Evolutionary conservation across 1,284 basidiomycete genomes (phyloP).

Genomic region (Sanghuangporus weigelae): DNA sequence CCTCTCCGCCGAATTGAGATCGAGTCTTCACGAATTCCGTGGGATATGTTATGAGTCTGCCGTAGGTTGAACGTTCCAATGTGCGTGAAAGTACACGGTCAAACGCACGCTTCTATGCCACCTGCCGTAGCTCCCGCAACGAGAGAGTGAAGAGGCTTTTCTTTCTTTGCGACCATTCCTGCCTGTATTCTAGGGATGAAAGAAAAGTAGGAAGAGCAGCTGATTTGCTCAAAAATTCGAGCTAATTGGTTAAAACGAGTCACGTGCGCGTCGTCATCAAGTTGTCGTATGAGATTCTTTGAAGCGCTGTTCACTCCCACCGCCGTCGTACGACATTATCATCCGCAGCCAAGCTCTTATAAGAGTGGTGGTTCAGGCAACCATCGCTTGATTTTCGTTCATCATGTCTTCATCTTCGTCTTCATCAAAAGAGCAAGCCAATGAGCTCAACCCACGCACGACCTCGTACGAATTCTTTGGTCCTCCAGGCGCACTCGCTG

Average conservation of each 20-base stretch:
- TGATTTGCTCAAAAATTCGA: not conserved
- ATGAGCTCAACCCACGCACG: constrained; percentile 58
- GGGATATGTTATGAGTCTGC: constrained; percentile 80
- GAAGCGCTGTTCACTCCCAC: not conserved
- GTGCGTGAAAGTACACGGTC: not conserved
- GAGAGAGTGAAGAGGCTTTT: constrained; percentile 77
- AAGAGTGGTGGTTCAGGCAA: not conserved
- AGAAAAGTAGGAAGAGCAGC: not conserved
- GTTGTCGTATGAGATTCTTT: not conserved
- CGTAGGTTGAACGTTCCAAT: too few species aligned
- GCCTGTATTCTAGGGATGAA: not conserved
- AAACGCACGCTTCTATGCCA: constrained; percentile 80
- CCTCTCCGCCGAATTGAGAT: constrained; percentile 76
- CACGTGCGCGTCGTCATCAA: not conserved
- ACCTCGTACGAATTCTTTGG: constrained; percentile 83
- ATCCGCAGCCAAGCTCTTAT: not conserved
- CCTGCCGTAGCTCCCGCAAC: constrained; percentile 93
- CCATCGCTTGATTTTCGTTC: not conserved
- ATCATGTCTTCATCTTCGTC: not conserved
- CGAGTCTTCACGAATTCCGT: constrained; percentile 91
- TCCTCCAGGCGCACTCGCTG: constrained; percentile 71
- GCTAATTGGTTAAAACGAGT: not conserved
- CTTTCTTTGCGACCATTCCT: constrained; percentile 36
- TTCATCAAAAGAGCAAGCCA: constrained; percentile 3
- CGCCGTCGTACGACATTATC: not conserved